Base-by-base conservation (phyloP, 176 grass and related monocot species). In the Tillandsia fasciculata region DNA sequence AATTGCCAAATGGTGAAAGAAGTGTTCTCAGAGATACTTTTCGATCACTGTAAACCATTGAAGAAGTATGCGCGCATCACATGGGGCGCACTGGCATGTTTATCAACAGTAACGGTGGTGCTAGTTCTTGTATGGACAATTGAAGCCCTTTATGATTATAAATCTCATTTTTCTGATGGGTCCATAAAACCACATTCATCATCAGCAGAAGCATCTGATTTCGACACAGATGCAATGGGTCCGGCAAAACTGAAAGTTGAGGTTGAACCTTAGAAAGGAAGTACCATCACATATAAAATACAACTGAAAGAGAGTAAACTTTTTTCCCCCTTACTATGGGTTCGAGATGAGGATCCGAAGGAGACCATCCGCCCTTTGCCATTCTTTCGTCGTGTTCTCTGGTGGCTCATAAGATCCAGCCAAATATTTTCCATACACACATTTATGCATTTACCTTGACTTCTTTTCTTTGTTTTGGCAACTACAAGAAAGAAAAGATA, bases 21-120 rank as follows among this genome's bases (percentile, higher is more conserved):
- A 47, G 85, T 81, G 2, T 89, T 96, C 83, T 81, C 88, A 22
- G 81, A 87, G 64, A 90, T 96, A 78, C 72, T 89, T 20, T 70
- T 59, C 53, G 48, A 73, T 70, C 75, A 85, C 80, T 96, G 92
- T 79, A 67, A 68, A 12, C 92, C 83, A 67, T 71, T 91, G 58
- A 78, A 73, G 2, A 74, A 76, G 8, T 67, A 73, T 27, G 86
- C 78, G 14, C 65, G 50, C 70, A 17, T 78, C 73, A 79, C 86
- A 59, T 91, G 85, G 80, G 73, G 78, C 0, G 72, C 70, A 11
- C 66, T 91, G 66, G 80, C 81, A 15, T 70, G 74, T 51, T 76
- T 96, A 22, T 73, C 85, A 0, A 26, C 78, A 14, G 64, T 78
- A 29, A 88, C 75, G 76, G 73, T 72, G 65, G 42, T 83, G 51